Percentiles rank a stretch among this genome's conserved stretches.
These are phyloP conservation scores for Torulaspora delbrueckii DNA, from an alignment of 805 yeast genomes.

Conservation along the genomic window DNA sequence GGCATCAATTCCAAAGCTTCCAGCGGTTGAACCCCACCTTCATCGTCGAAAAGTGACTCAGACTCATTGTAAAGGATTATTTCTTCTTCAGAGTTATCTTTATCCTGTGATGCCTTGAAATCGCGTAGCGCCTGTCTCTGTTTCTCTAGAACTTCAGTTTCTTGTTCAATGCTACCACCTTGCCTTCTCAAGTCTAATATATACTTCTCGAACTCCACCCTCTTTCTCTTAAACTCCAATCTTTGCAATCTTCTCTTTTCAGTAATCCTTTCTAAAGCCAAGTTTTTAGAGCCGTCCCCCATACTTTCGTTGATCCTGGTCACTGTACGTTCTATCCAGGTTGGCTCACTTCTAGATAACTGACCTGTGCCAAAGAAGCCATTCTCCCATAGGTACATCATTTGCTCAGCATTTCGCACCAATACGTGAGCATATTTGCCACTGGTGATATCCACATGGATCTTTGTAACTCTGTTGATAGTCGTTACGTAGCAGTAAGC, in stretches of 20 bases:
- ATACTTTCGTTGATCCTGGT: slow-evolving; percentile 42
- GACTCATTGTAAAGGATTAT: slow-evolving; percentile 33
- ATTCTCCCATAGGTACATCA: slow-evolving; percentile 62
- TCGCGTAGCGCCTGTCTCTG: slow-evolving; percentile 32
- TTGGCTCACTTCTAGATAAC: slow-evolving; percentile 84
- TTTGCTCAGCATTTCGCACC: slow-evolving; percentile 42
- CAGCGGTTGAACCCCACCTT: slow-evolving; percentile 27
- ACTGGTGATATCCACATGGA: slow-evolving; percentile 35
- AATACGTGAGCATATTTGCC: slow-evolving; percentile 28
- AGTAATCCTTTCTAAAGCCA: slow-evolving; percentile 72
- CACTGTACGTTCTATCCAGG: slow-evolving; percentile 71
- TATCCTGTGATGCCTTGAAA: slow-evolving; percentile 30
- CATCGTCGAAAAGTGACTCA: slow-evolving; percentile 24
- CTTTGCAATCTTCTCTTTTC: slow-evolving; percentile 66
- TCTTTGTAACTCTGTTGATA: slow-evolving; percentile 13
- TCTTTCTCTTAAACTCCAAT: slow-evolving; percentile 60
- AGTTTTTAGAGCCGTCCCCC: slow-evolving; percentile 20
- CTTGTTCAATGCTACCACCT: slow-evolving; percentile 34
- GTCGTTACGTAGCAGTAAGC: slow-evolving; percentile 33
- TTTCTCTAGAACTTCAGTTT: slow-evolving; percentile 29
- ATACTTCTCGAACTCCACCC: slow-evolving; percentile 54
- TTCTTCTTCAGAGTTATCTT: slow-evolving; percentile 18
- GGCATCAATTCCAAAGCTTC: slow-evolving; percentile 62
- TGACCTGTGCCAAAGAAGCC: slow-evolving; percentile 96
- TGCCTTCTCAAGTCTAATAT: slow-evolving; percentile 40